Conservation (phyloP, 139 green algal genomes). For the Trebouxia sp. region DNA sequence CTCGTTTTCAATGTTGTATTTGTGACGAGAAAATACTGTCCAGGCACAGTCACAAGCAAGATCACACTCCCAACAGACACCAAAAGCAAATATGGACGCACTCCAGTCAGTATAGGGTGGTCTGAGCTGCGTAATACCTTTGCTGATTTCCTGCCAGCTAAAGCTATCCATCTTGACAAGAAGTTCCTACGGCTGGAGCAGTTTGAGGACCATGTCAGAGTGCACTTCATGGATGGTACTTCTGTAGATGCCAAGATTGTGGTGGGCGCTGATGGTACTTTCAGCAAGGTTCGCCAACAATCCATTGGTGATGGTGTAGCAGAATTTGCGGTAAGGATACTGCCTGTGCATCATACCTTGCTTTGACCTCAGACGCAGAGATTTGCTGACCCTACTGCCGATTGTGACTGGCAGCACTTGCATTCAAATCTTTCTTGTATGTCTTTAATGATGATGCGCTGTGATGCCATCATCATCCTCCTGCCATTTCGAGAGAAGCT, state of each 20-base stretch:
- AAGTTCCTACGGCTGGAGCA: neutral
- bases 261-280: slow-evolving; percentile 36
- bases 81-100: neutral
- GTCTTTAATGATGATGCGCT: no score
- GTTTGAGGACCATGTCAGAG: neutral
- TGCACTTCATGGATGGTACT: neutral
- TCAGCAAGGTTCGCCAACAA: slow-evolving; percentile 38
- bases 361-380: no score
- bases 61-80: no score
- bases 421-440: no score
- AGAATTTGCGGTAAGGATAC: slow-evolving; percentile 28
- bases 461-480: no score
- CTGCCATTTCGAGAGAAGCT: no score
- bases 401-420: no score
- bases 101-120: neutral
- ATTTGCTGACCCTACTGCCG: no score
- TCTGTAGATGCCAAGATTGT: slow-evolving; percentile 23
- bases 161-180: neutral
- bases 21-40: no score
- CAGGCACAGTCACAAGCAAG: neutral
- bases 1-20: no score
- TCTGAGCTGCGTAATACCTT: slow-evolving; percentile 8
- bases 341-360: no score
- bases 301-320: slow-evolving; percentile 35
- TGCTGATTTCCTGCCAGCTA: neutral